These are phyloP conservation scores for Leccinum broughii DNA, from an alignment of 768 basidiomycete species.

Conservation along the genomic window DNA sequence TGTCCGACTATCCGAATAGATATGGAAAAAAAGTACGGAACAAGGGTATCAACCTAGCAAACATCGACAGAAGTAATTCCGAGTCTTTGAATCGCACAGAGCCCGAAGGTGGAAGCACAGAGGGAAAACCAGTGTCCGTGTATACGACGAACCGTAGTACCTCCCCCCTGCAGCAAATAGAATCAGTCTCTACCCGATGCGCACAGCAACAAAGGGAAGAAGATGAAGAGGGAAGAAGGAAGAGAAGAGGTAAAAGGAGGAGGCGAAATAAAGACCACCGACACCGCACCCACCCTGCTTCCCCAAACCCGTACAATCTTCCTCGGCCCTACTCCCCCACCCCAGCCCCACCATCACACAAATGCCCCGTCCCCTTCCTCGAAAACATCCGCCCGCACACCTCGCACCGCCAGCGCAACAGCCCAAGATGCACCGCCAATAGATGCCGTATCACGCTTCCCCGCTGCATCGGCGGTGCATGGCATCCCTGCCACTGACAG, in stretches of 20 bases:
- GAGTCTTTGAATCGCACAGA: neutral
- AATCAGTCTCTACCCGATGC: neutral
- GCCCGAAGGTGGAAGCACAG: neutral
- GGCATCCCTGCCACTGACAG: constrained; percentile 17
- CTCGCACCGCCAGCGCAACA: constrained; percentile 22
- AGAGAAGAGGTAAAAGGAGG: neutral
- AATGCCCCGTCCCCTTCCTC: constrained; percentile 18
- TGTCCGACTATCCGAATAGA: neutral
- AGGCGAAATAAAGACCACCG: neutral
- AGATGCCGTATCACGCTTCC: constrained; percentile 22
- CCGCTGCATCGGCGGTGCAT: constrained; percentile 22
- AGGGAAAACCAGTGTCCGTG: neutral
- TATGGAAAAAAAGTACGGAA: neutral
- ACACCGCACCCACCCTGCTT: neutral
- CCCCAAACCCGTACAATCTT: neutral
- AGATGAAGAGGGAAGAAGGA: neutral
- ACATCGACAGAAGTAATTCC: neutral
- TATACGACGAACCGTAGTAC: neutral
- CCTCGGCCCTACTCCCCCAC: neutral
- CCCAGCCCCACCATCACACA: constrained; percentile 1
- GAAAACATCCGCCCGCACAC: constrained; percentile 18
- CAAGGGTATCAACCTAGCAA: neutral
- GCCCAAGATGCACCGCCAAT: constrained; percentile 17
- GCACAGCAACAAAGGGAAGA: neutral
- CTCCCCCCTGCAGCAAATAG: neutral